Conservation (phyloP, 768 basidiomycete genomes). For the Jaapia argillacea region DNA sequence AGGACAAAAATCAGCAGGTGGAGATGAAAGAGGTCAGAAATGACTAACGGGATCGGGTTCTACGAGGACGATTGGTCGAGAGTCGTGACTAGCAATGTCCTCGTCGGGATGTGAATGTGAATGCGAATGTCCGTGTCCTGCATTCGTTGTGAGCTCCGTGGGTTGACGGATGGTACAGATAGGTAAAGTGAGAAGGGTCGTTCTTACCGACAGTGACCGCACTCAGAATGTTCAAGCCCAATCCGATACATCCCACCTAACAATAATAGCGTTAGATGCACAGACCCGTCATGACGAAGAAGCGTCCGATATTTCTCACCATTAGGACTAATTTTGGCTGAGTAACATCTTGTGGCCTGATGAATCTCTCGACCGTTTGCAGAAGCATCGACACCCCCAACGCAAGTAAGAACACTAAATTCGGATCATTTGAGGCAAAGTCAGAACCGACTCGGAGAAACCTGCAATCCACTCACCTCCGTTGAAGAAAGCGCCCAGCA, state of each 20-base stretch:
- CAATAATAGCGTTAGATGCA: too few species aligned
- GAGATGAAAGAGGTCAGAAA: too few species aligned
- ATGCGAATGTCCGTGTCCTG: not conserved
- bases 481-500: not conserved
- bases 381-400: not conserved
- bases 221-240: not conserved
- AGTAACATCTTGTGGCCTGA: not conserved
- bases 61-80: not conserved
- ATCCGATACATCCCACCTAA: too few species aligned
- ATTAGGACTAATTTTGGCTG: not conserved
- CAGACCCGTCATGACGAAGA: too few species aligned
- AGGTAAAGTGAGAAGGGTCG: not conserved
- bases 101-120: too few species aligned
- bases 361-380: not conserved
- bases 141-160: not conserved
- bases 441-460: not conserved
- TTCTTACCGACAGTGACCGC: not conserved
- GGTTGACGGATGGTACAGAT: not conserved
- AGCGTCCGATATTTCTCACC: not conserved
- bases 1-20: too few species aligned
- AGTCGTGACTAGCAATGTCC: not conserved
- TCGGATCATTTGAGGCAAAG: not conserved
- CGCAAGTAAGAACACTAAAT: not conserved
- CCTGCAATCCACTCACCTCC: not conserved
- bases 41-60: too few species aligned